Evolutionary conservation across 108 stramenopile species (phyloP).

Genomic region (Cylindrotheca closterium): DNA sequence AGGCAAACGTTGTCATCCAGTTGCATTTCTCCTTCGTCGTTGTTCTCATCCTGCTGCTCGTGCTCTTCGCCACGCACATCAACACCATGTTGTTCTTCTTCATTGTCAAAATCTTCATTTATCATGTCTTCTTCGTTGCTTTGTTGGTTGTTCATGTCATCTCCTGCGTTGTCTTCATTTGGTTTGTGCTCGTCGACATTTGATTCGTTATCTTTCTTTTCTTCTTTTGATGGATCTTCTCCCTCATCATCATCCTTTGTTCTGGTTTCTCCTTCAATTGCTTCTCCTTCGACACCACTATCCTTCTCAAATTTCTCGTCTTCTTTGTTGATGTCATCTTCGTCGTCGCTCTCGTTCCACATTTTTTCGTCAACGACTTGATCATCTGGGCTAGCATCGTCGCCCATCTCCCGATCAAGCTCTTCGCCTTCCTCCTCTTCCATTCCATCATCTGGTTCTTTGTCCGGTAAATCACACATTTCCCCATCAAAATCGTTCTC

Average conservation of each 20-base stretch:
- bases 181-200: conserved; percentile 59
- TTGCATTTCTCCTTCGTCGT: conserved; percentile 1
- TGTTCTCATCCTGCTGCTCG: neutral
- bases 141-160: conserved; percentile 1
- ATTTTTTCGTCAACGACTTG: conserved; percentile 96
- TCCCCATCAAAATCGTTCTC: conserved; percentile 96
- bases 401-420: conserved; percentile 98
- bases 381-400: conserved; percentile 84
- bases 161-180: conserved; percentile 3
- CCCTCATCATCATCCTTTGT: conserved; percentile 89
- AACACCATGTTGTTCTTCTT: conserved; percentile 8
- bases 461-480: conserved; percentile 90
- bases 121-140: conserved; percentile 11
- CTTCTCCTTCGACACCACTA: conserved; percentile 79
- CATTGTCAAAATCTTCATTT: conserved; percentile 18
- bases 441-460: conserved; percentile 58
- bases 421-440: conserved; percentile 93
- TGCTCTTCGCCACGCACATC: conserved; percentile 33
- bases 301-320: conserved; percentile 95
- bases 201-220: conserved; percentile 57
- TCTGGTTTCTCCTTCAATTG: conserved; percentile 88
- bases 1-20: conserved; percentile 1
- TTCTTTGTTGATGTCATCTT: conserved; percentile 80
- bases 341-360: conserved; percentile 95
- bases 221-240: conserved; percentile 30